These are phyloP conservation scores for Typha latifolia DNA, from an alignment of 176 grass and related monocot species.

Conservation along the genomic window DNA sequence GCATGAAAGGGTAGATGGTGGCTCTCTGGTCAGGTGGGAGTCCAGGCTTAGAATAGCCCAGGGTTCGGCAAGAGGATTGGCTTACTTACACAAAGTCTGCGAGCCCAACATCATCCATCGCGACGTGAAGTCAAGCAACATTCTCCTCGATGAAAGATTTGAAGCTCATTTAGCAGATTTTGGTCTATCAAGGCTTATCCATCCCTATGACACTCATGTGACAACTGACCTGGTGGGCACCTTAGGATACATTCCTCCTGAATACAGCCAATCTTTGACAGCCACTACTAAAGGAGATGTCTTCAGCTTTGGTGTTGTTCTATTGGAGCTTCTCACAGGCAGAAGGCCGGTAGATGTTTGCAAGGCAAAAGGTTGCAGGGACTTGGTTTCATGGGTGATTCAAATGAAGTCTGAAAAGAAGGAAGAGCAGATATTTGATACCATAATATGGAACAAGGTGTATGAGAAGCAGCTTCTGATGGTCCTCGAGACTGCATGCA, in stretches of 20 bases:
- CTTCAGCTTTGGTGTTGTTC: constrained; percentile 83
- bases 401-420: constrained; percentile 85
- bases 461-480: constrained; percentile 63
- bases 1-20: constrained; percentile 60
- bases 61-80: constrained; percentile 73
- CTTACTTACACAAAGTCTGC: constrained; percentile 87
- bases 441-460: constrained; percentile 49
- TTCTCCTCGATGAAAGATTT: constrained; percentile 78
- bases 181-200: constrained; percentile 78
- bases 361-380: constrained; percentile 56
- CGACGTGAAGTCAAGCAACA: constrained; percentile 93
- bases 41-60: constrained; percentile 72
- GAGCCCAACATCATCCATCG: constrained; percentile 90
- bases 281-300: constrained; percentile 81
- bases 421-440: constrained; percentile 68
- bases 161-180: constrained; percentile 93
- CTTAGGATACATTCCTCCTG: constrained; percentile 83
- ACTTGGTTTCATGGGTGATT: constrained; percentile 69
- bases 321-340: constrained; percentile 76
- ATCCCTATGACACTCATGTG: constrained; percentile 86
- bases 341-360: constrained; percentile 69
- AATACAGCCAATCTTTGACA: constrained; percentile 72
- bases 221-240: constrained; percentile 89
- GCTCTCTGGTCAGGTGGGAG: constrained; percentile 74
- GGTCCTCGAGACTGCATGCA: constrained; percentile 64